Conservation (phyloP, 2,329 filamentous ascomycete genomes). For the Fusarium setosum region DNA sequence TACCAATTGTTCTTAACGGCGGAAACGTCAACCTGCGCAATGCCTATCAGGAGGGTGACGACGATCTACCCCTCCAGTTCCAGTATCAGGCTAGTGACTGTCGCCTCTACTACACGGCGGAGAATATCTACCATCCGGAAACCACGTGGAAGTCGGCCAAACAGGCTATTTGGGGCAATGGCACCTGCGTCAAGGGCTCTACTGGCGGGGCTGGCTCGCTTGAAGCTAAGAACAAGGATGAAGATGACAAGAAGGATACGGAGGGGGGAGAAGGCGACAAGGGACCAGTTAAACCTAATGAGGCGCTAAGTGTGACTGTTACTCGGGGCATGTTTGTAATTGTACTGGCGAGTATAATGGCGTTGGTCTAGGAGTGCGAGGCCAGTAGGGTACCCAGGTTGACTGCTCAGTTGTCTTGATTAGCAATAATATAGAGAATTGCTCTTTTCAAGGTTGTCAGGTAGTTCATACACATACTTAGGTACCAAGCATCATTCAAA, state of each 20-base stretch:
- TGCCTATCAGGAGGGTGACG: slow-evolving; percentile 6
- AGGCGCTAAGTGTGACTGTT: too few species aligned
- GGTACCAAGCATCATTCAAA: too few species aligned
- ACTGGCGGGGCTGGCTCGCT: background rate
- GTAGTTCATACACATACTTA: too few species aligned
- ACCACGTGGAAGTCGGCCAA: background rate
- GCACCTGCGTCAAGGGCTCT: background rate
- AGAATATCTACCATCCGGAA: background rate
- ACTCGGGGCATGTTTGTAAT: too few species aligned
- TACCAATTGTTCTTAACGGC: background rate
- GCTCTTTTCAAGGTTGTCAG: too few species aligned
- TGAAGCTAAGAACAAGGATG: background rate
- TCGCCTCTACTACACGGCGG: slow-evolving; percentile 13
- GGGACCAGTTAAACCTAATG: too few species aligned
- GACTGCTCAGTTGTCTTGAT: too few species aligned
- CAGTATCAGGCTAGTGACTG: slow-evolving; percentile 25
- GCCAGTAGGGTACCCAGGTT: too few species aligned
- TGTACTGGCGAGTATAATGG: too few species aligned
- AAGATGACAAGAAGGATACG: background rate
- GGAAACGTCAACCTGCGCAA: slow-evolving; percentile 9
- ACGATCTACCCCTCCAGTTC: slow-evolving; percentile 18
- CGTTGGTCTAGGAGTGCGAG: too few species aligned
- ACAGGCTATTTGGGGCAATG: background rate
- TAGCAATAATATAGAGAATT: too few species aligned
- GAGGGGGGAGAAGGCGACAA: background rate